Evolutionary conservation across 169 alveolate species (phyloP), one percentile per base, ranked within the genome.

Genomic region (Cyclospora cayetanensis): DNA sequence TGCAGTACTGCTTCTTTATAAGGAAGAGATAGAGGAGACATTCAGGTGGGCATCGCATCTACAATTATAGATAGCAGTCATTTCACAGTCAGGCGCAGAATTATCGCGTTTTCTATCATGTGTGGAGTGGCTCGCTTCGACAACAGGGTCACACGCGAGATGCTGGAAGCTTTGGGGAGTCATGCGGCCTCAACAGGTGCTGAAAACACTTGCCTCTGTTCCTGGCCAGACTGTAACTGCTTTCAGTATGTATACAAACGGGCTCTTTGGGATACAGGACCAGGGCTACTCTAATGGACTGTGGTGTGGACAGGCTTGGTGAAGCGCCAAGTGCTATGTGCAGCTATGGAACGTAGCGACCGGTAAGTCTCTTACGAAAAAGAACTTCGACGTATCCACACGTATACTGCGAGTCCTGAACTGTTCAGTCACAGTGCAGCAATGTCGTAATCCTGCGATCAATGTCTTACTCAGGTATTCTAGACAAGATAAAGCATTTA

Each of bases 11-110:
- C 90, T 89, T 2, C 83, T 60, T 39, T 89, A 70, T 82, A 77
- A 63, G 11, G 93, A 89, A 20, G 93, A 89, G 55, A 34, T 89
- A 27, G 93, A 89, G n/a, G 93, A 89, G 39, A 55, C 93, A 22
- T 89, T 82, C 68, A 35, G 93, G 93, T 76, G 34, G 1, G 82
- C 60, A 46, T 22, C 25, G 60, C 20, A 22, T 55, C 83, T 20
- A 39, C 5, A 34, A 5, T 35, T 1, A 22, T 22, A 15, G 1
- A 4, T 27, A 72, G 25, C 55, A 37, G 27, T 18, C 5, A 39
- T 9, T n/a, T 20, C 0, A 34, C 80, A 68, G 0, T 5, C 2
- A 31, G 31, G 4, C 18, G 80, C 15, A 35, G 53, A 22, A 70
- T 15, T 15, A n/a, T 18, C 37, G 53, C 83, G 2, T 70, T 20